These are phyloP conservation scores for Acer negundo DNA, from an alignment of 345 rosid species.

Conservation along the genomic window DNA sequence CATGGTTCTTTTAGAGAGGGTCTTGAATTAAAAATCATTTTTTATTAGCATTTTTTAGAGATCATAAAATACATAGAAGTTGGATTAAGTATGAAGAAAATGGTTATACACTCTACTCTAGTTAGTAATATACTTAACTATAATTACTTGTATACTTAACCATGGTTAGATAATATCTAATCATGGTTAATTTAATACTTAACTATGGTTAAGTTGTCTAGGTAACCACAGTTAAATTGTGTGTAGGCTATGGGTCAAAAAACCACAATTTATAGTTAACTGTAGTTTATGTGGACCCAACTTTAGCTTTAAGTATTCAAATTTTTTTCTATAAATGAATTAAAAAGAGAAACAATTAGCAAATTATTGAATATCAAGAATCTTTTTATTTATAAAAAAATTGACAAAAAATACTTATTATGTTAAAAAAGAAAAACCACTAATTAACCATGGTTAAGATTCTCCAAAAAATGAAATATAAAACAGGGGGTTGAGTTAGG, in stretches of 20 bases:
- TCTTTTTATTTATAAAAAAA: neutral
- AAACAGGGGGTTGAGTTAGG: slow-evolving; percentile 4
- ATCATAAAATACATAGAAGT: too few relatives aligned
- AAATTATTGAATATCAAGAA: neutral
- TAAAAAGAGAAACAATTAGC: neutral
- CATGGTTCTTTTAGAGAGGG: accelerated
- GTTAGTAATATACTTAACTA: neutral
- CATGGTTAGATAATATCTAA: neutral
- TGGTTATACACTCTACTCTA: neutral
- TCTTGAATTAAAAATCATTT: too few relatives aligned
- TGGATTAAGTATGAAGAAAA: neutral
- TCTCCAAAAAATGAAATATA: neutral
- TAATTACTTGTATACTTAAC: slow-evolving; percentile 3
- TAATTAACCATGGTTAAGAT: slow-evolving; percentile 26
- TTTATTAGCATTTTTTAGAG: too few relatives aligned
- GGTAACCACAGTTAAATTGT: slow-evolving; percentile 9
- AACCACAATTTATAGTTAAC: neutral
- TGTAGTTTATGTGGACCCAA: slow-evolving; percentile 7
- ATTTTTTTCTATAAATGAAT: neutral
- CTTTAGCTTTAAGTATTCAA: neutral
- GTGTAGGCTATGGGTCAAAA: neutral
- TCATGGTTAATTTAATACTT: neutral
- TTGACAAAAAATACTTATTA: neutral
- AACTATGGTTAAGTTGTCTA: slow-evolving; percentile 4
- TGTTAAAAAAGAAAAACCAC: neutral